Evolutionary conservation across 1,139 yeast genomes (phyloP), one percentile per base, ranked within the genome.

Genomic region (Pneumocystis carinii): DNA sequence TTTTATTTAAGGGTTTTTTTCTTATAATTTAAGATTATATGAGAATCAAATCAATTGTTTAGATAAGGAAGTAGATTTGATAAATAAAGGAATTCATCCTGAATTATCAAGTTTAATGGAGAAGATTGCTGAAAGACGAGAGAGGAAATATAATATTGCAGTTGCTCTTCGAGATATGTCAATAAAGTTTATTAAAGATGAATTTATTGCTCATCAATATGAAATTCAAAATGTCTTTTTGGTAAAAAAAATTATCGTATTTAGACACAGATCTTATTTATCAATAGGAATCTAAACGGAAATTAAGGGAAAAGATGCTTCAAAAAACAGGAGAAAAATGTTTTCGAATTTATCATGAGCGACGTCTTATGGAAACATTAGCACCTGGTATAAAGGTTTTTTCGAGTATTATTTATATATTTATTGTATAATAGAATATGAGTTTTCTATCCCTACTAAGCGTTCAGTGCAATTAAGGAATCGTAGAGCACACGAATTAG

Each of bases 61-160:
- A 67, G 89, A 87, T 69, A 85, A 87, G 60, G 97, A 92, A 73
- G 77, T 90, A 66, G 87, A 86, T 70, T 81, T 90, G 78, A 90
- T 97, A 74, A 77, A 86, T 41, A 87, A 86, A 69, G 97, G 96
- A 6, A 82, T 90, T 29, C 98, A 92, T 72, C 97, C 97, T 0
- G 96, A 90, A 70, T 75, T 85, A 64, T 81, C 81, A 66, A 73
- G 77, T 53, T 81, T 83, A 59, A 86, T 87, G 71, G 82, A 81
- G 66, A 86, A 85, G 72, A 84, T 90, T 66, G 86, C 86, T 66
- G 81, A 82, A 58, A 81, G 83, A 66, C 82, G 87, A 66, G 87
- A 86, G 69, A 85, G 83, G 65, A 85, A 85, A 72, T 75, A 90
- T 60, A 79, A 78, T 65, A 78, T 84, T 65, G 90, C 94, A 41